Evolutionary conservation across 192 early-diverging fungal species (phyloP), one percentile per base, ranked within the genome.

Genomic region (Coemansia sp.): DNA sequence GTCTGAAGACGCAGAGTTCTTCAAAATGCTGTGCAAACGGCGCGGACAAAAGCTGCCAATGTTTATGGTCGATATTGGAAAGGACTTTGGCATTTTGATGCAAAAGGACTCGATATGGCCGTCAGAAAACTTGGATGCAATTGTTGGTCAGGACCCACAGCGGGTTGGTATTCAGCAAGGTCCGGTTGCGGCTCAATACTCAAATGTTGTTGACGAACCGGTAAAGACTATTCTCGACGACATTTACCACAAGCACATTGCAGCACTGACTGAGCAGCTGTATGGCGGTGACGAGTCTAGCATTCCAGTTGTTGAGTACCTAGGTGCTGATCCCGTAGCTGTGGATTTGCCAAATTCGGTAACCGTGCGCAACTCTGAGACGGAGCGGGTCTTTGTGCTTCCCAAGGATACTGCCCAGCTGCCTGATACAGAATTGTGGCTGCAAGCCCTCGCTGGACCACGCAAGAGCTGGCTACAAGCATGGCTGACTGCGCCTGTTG

Each of bases 21-120:
- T 81, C 46, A 18, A 70, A 7, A 14, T 31, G 24, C 52, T 61
- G 37, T 76, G 80, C 61, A 70, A 87, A 51, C 86, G 86, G 0
- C 50, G 87, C 46, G 87, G 87, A 21, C 88, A 91, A 64, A 95
- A 94, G 79, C 96, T 92, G 11, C 88, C 91, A 8, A 90, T 92
- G 31, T 96, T 94, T 71, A 89, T 98, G 38, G 21, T 89, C 91
- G 7, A 84, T 88, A 12, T 71, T 98, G 17, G 93, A 93, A 86
- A 87, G 57, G 89, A 92, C 76, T 94, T 98, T 82, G 91, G 93
- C 67, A 81, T 85, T 17, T 88, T 90, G 88, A 87, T 95, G 81
- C 89, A 89, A 78, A 96, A 96, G 84, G 89, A 93, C 71, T 89
- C 89, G 8, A 73, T 89, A 24, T 95, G 93, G 94, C 92, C 92